Conservation (phyloP, 257 asterid genomes). For the Solanum dulcamara region DNA sequence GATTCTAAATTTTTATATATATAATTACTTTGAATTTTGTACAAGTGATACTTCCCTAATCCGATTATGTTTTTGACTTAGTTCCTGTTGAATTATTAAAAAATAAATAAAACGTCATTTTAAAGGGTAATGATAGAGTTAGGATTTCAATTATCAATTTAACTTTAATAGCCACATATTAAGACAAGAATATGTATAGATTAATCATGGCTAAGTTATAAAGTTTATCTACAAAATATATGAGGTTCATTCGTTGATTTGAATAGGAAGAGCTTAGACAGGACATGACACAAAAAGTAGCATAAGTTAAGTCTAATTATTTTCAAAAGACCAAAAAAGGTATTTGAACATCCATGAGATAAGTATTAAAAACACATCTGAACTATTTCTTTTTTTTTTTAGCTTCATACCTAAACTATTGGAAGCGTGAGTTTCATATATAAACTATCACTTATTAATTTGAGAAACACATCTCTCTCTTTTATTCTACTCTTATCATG, state of each 20-base stretch:
- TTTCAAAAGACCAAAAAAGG: conserved; percentile 44
- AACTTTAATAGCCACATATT: not conserved
- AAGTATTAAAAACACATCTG: no score
- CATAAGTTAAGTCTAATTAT: not conserved
- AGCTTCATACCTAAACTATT: no score
- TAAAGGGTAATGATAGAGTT: not conserved
- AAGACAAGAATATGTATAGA: not conserved
- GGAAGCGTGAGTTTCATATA: no score
- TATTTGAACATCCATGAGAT: not conserved
- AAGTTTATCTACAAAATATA: not conserved
- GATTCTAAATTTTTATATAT: not conserved
- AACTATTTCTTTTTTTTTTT: no score
- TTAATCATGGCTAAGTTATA: not conserved
- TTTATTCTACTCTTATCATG: no score
- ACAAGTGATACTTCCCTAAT: not conserved
- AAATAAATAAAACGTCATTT: not conserved
- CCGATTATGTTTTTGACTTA: not conserved
- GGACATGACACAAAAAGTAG: not conserved
- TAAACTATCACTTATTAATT: no score
- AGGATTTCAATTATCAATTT: not conserved
- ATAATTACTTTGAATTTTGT: not conserved
- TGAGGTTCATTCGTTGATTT: not conserved
- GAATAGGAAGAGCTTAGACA: no score
- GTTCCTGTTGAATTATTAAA: not conserved
- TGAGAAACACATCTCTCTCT: no score